Evolutionary conservation across 176 grass and related monocot species (phyloP).

Genomic region (Hsuehochloa calcarea): DNA sequence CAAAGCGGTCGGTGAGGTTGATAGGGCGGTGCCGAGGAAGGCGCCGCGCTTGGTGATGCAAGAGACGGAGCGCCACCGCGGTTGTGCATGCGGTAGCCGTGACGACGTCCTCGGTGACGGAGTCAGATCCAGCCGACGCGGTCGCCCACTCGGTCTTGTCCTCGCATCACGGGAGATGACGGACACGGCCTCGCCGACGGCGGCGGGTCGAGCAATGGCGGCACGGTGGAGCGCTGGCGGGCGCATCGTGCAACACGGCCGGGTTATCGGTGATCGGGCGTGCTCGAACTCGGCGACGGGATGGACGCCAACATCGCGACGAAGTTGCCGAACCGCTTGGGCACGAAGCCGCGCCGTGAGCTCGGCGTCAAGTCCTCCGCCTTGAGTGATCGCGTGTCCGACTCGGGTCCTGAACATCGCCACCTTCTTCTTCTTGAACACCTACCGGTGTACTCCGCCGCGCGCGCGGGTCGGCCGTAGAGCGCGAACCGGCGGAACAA

Average conservation of each 20-base stretch:
- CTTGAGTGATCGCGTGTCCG: conserved; percentile 58
- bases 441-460: conserved; percentile 65
- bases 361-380: conserved; percentile 75
- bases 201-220: conserved; percentile 58
- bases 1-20: conserved; percentile 83
- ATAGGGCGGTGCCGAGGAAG: conserved; percentile 89
- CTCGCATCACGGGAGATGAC: conserved; percentile 97
- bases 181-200: conserved; percentile 87
- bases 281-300: conserved; percentile 83
- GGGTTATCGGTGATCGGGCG: conserved; percentile 84
- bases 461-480: conserved; percentile 80
- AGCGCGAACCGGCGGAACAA: conserved; percentile 90
- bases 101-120: conserved; percentile 95
- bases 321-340: conserved; percentile 91
- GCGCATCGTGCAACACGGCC: conserved; percentile 59
- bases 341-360: conserved; percentile 66
- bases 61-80: conserved; percentile 95
- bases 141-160: conserved; percentile 99
- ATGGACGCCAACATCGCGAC: conserved; percentile 68
- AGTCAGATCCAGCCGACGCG: conserved; percentile 97
- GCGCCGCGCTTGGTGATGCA: conserved; percentile 96
- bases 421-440: conserved; percentile 69
- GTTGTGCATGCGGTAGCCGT: conserved; percentile 97
- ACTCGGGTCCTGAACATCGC: conserved; percentile 44
- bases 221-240: conserved; percentile 67